A percentile compares a stretch with the other conserved stretches of the same genome.
phyloP scores from a whole-genome alignment of 345 rosid genomes.

The Eutrema japonicum region DNA sequence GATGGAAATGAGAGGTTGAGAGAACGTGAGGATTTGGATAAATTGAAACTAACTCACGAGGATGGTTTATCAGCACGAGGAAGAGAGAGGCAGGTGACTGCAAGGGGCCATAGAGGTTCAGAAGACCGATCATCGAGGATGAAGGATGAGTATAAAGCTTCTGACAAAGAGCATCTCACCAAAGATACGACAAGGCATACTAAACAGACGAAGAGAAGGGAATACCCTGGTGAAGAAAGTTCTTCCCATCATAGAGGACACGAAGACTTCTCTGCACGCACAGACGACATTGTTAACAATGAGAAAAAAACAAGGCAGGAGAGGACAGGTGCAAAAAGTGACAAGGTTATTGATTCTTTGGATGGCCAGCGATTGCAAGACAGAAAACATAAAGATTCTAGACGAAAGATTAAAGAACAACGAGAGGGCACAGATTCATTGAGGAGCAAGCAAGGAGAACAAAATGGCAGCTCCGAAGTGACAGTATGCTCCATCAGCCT shows the following conservation, averaged over 20 bases:
- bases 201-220: conserved; percentile 78
- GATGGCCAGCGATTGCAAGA: conserved; percentile 70
- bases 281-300: conserved; percentile 53
- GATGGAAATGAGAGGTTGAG: conserved; percentile 75
- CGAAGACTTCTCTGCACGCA: conserved; percentile 62
- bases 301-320: conserved; percentile 81
- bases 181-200: conserved; percentile 65
- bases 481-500: conserved; percentile 65
- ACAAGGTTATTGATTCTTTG: conserved; percentile 53
- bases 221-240: conserved; percentile 64
- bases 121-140: conserved; percentile 73
- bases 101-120: conserved; percentile 61
- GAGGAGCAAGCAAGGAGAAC: conserved; percentile 73
- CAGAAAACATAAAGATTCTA: conserved; percentile 68
- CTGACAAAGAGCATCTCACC: conserved; percentile 66
- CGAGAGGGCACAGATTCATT: conserved; percentile 59
- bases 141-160: conserved; percentile 66
- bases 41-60: conserved; percentile 59
- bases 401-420: conserved; percentile 68
- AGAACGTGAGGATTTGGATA: conserved; percentile 69
- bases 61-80: conserved; percentile 64
- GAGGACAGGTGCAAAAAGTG: conserved; percentile 60
- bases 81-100: conserved; percentile 65
- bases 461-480: conserved; percentile 60
- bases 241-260: conserved; percentile 62